Evolutionary conservation across 257 asterid species (phyloP), one percentile per base, ranked within the genome.

Genomic region (Oldenlandia corymbosa): DNA sequence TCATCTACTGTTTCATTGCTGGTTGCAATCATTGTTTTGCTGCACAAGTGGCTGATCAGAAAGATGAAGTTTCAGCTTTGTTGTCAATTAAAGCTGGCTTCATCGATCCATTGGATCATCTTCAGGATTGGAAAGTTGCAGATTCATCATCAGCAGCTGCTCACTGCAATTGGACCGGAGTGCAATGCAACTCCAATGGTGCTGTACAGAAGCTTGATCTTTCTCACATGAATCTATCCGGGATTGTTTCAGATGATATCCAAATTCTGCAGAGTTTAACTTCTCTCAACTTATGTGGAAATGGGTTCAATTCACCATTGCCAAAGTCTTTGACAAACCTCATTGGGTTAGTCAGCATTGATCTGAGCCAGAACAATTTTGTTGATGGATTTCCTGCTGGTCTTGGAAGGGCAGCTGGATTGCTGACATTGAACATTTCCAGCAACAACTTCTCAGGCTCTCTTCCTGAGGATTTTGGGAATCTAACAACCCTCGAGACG

Each of bases 121-220:
- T 89, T 24, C 64, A 43, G 0, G 81, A 83, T 65, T 86, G 96
- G 95, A 78, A 71, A 59, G 54, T 54, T 43, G 75, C 83, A 18
- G 71, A 65, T 48, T 61, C 58, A n/a, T 52, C 10, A 43, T 34
- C 23, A 43, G 55, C 17, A 31, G 73, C 84, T n/a, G 70, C 13
- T 56, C 84, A 78, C 70, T 89, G 96, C 74, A 75, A 57, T 53
- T 89, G 94, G 95, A 74, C 71, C 0, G 95, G 96, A 63, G 85
- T 89, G 32, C 57, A 49, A 20, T 88, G 96, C 87, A 82, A 68
- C 80, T 52, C 83, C 9, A 55, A 72, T 52, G 87, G 91, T 53
- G 67, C 68, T 1, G 64, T 86, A 1, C 79, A 84, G 47, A 70
- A 42, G 59, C 91, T 89, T 46, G 80, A 86, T 76, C 84, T 89